phyloP scores from a whole-genome alignment of 192 early-diverging fungal species.

The Ambispora gerdemannii region DNA sequence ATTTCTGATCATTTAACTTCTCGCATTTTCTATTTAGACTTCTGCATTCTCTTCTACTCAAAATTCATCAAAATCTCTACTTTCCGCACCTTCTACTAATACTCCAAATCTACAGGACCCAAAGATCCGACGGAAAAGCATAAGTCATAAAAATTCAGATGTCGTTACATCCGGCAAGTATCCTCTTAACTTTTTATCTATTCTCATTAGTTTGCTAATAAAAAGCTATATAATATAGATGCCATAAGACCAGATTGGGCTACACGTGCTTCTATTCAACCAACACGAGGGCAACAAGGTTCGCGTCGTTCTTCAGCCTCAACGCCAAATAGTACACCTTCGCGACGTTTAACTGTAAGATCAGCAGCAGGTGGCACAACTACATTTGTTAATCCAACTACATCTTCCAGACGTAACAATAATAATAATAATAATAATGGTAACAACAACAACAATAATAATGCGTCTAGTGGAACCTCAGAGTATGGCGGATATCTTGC shows the following conservation, averaged over 20 bases:
- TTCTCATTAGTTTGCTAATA: neutral
- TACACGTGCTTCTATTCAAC: conserved; percentile 36
- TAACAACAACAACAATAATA: no score
- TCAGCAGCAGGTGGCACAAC: neutral
- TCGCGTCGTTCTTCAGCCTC: conserved; percentile 40
- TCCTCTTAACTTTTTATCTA: neutral
- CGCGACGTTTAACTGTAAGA: conserved; percentile 7
- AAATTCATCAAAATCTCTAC: conserved; percentile 6
- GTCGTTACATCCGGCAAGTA: conserved; percentile 64
- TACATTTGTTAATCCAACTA: neutral
- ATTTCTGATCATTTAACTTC: no score
- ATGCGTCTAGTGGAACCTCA: conserved; percentile 31
- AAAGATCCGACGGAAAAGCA: conserved; percentile 44
- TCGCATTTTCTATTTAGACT: conserved; percentile 26
- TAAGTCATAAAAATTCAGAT: conserved; percentile 55
- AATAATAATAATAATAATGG: no score
- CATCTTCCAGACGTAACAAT: conserved; percentile 18
- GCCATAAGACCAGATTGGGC: conserved; percentile 71
- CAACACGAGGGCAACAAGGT: conserved; percentile 46
- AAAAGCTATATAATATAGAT: conserved; percentile 48
- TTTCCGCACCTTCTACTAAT: conserved; percentile 32
- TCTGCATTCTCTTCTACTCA: neutral
- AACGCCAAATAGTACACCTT: conserved; percentile 24
- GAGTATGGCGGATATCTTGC: conserved; percentile 59
- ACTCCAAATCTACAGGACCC: neutral